Conservation (phyloP, 495 filamentous ascomycete genomes). For the Penicillium dipodomyicola region DNA sequence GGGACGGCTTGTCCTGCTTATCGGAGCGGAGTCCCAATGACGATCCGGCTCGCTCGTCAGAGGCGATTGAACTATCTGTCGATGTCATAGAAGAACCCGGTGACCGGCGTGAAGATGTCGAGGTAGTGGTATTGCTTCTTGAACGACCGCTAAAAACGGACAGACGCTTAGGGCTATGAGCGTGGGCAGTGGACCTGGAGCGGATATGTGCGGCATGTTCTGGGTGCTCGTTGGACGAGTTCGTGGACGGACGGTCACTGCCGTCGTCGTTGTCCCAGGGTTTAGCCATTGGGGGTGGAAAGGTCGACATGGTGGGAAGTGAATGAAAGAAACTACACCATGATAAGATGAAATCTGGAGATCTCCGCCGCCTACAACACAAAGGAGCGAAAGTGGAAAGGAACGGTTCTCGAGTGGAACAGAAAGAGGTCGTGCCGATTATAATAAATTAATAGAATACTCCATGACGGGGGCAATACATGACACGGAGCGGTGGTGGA, state of each 20-base stretch:
- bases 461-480: constrained; percentile 9
- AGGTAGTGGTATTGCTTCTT: constrained; percentile 46
- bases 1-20: constrained; percentile 40
- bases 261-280: constrained; percentile 29
- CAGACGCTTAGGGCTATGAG: constrained; percentile 42
- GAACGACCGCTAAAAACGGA: constrained; percentile 47
- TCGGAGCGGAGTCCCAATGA: constrained; percentile 34
- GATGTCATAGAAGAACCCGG: constrained; percentile 44
- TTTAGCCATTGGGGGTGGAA: constrained; percentile 9
- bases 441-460: constrained; percentile 15
- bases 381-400: constrained; percentile 11
- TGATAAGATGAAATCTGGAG: constrained; percentile 17
- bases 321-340: constrained; percentile 9
- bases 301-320: constrained; percentile 13
- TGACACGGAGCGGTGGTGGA: constrained; percentile 8
- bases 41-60: constrained; percentile 36
- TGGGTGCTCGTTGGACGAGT: constrained; percentile 38
- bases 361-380: constrained; percentile 8
- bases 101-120: constrained; percentile 39
- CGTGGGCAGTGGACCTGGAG: constrained; percentile 42
- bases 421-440: neutral
- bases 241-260: constrained; percentile 38
- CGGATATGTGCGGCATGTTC: constrained; percentile 42
- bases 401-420: constrained; percentile 11
- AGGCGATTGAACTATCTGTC: constrained; percentile 25